phyloP scores from a whole-genome alignment of 2,329 filamentous ascomycete species.

The Ophiostoma piceae region DNA sequence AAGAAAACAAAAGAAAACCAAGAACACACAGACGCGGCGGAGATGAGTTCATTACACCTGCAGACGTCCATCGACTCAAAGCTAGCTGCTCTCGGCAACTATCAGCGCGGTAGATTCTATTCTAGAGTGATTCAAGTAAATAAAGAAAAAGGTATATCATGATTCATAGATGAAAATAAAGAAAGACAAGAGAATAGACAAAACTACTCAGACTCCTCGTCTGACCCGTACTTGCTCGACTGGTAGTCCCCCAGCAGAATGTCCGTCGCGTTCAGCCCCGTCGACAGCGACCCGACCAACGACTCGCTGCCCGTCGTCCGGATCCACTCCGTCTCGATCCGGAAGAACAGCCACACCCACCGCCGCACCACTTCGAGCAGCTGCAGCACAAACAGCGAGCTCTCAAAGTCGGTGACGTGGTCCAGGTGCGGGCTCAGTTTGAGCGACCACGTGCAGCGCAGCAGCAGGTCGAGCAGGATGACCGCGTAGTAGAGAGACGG shows the following conservation, averaged over 20 bases:
- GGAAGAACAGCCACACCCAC: slow-evolving; percentile 97
- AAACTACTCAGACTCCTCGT: slow-evolving; percentile 21
- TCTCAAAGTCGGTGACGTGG: slow-evolving; percentile 80
- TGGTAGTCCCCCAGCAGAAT: slow-evolving; percentile 69
- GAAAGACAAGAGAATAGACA: neutral
- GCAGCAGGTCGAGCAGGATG: slow-evolving; percentile 68
- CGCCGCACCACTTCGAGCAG: slow-evolving; percentile 78
- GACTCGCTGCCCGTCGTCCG: slow-evolving; percentile 33
- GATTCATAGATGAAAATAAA: neutral
- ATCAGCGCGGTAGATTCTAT: neutral
- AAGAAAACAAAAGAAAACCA: neutral
- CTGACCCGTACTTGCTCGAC: slow-evolving; percentile 52
- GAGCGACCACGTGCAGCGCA: slow-evolving; percentile 87
- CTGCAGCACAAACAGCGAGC: slow-evolving; percentile 82
- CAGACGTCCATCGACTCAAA: neutral
- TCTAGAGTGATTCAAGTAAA: too few relatives aligned
- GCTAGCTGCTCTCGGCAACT: slow-evolving; percentile 3
- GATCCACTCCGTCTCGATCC: slow-evolving; percentile 90
- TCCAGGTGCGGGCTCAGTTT: slow-evolving; percentile 79
- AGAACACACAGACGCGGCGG: neutral
- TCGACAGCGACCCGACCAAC: slow-evolving; percentile 26
- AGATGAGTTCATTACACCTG: slow-evolving; percentile 15
- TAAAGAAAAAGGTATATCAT: neutral
- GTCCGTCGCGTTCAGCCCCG: slow-evolving; percentile 39
- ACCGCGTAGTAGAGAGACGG: slow-evolving; percentile 76